These are phyloP conservation scores for Pleurotus tuber-regium DNA, from an alignment of 768 basidiomycete species.

Conservation along the genomic window DNA sequence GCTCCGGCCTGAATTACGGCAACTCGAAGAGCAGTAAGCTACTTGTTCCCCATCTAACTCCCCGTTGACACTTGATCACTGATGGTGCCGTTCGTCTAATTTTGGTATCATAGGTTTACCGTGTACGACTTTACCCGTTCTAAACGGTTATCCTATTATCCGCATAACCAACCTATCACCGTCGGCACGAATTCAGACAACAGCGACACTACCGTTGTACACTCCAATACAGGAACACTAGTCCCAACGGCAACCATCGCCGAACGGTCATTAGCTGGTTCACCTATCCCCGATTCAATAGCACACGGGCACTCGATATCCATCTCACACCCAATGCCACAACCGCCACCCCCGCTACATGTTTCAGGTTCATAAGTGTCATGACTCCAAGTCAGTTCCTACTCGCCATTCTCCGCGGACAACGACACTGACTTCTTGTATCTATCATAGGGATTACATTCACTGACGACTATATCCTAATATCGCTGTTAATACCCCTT, in stretches of 20 bases:
- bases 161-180: slow-evolving; percentile 70
- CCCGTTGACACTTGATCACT: not conserved
- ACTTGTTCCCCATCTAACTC: not conserved
- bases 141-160: slow-evolving; percentile 82
- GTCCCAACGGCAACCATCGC: slow-evolving; percentile 45
- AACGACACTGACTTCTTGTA: too few species aligned
- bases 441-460: not conserved
- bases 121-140: slow-evolving; percentile 81
- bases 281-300: slow-evolving; percentile 29
- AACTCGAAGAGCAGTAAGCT: slow-evolving; percentile 89
- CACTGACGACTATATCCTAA: slow-evolving; percentile 9
- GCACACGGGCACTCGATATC: slow-evolving; percentile 7
- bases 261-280: slow-evolving; percentile 46
- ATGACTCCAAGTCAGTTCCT: not conserved
- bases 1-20: slow-evolving; percentile 87
- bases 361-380: not conserved
- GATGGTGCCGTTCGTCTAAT: slow-evolving; percentile 8
- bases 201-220: slow-evolving; percentile 40
- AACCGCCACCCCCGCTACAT: slow-evolving; percentile 25
- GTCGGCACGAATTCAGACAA: slow-evolving; percentile 37
- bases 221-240: slow-evolving; percentile 40
- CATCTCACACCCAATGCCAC: slow-evolving; percentile 10
- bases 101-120: slow-evolving; percentile 61
- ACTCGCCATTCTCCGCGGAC: not conserved
- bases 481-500: slow-evolving; percentile 5